Base-by-base conservation (phyloP, 2,329 filamentous ascomycete species). In the Aureobasidium lini region DNA sequence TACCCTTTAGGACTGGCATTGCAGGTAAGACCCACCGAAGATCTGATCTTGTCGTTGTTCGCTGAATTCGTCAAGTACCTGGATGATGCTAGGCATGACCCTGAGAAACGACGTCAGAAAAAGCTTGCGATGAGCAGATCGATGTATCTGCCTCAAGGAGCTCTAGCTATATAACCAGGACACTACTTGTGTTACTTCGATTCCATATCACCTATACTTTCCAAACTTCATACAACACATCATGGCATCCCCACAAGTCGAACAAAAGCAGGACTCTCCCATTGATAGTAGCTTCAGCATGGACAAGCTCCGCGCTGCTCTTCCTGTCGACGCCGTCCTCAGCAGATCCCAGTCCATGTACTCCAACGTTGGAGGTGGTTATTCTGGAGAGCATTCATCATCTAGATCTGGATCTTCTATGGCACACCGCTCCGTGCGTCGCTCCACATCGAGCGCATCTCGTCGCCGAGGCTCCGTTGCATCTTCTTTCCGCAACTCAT, bases 401-500 rank as follows among this genome's bases (percentile, higher is more conserved):
- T 50, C 48, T n/a, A 54, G 50, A 42, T 54, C 50, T 34, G 16
- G 31, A 4, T 40, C 32, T 3, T 57, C 54, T 11, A 15, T 16
- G 6, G 4, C 54, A 16, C 11, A 40, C 29, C 43, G 44, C 13
- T 31, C 54, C 16, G n/a, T 58, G 18, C 54, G 54, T 18, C 54
- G 44, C 29, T 48, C 54, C 16, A 29, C 31, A 4, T 57, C 53
- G 13, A 42, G 34, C 10, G 43, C 54, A 23, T 62, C 63, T 11
- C 50, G 34, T 23, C 63, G 64, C 43, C 62, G 65, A 4, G 56
- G 62, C n/a, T 63, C 62, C 60, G 64, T 64, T n/a, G 65, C 65
- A 60, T 61, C 67, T 50, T 62, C 62, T 39, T 66, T 67, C 60
- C 64, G 65, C 43, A 64, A 60, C 60, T 66, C 67, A 49, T 66